Conservation (phyloP, 148 eudicot species). For the Vaccinium myrtillus region DNA sequence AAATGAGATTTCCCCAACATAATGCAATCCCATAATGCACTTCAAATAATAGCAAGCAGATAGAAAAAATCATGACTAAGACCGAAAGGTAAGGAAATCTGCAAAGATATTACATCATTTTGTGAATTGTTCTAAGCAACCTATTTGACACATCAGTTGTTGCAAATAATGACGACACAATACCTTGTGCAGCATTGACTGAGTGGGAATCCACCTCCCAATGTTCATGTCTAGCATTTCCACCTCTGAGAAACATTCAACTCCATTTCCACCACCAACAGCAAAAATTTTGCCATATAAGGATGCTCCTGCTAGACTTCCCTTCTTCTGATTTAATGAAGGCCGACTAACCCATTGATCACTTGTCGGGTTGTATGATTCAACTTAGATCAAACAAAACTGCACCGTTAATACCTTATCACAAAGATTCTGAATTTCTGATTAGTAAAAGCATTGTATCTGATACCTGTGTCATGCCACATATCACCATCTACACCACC, state of each 20-base stretch:
- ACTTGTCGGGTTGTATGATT: constrained; percentile 49
- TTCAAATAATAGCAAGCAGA: not conserved
- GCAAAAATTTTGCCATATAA: constrained; percentile 49
- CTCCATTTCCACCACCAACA: constrained; percentile 67
- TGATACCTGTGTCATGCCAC: constrained; percentile 67
- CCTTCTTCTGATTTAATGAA: constrained; percentile 53
- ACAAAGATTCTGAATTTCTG: not conserved
- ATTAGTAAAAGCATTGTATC: not conserved
- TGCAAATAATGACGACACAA: not conserved
- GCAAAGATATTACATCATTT: not conserved
- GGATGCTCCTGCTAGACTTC: constrained; percentile 52
- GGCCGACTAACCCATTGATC: constrained; percentile 57
- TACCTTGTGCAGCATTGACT: constrained; percentile 69
- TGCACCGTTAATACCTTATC: constrained; percentile 10
- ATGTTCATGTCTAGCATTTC: constrained; percentile 54
- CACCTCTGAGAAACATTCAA: constrained; percentile 54
- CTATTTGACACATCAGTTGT: not conserved
- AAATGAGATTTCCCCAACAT: not conserved
- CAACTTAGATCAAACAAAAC: constrained; percentile 43
- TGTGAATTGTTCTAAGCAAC: not conserved
- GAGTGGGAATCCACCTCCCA: constrained; percentile 59
- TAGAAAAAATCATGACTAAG: not conserved
- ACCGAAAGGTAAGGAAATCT: not conserved
- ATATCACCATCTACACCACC: constrained; percentile 52
- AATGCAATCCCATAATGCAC: not conserved